Conservation (phyloP, 225 moss, liverwort and hornwort genomes). For the Straminergon stramineum region DNA sequence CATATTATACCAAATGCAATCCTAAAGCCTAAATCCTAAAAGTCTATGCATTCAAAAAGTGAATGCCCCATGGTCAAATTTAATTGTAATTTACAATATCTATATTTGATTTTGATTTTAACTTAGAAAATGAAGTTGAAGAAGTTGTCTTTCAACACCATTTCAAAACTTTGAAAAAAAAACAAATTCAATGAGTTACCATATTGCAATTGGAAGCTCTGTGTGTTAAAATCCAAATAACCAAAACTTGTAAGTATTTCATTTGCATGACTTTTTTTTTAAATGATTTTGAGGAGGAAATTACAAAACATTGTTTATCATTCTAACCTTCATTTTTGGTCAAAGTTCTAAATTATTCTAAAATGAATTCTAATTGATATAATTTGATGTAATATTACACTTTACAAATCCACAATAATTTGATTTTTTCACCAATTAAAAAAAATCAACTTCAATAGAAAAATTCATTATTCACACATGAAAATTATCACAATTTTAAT, state of each 20-base stretch:
- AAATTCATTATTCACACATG: background rate
- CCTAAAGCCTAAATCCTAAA: background rate
- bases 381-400: background rate
- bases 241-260: background rate
- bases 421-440: too few species aligned
- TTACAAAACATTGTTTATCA: background rate
- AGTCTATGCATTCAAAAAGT: rapidly evolving
- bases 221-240: background rate
- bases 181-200: background rate
- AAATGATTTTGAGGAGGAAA: background rate
- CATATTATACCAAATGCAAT: background rate
- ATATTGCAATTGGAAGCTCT: background rate
- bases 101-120: background rate
- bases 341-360: background rate
- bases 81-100: background rate
- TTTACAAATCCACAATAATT: too few species aligned
- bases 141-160: background rate
- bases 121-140: background rate
- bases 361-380: background rate
- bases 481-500: background rate
- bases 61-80: rapidly evolving
- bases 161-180: background rate
- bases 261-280: background rate
- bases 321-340: background rate
- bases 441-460: too few species aligned